These are phyloP conservation scores for Rhizopogon vulgaris DNA, from an alignment of 768 basidiomycete genomes.

Conservation along the genomic window DNA sequence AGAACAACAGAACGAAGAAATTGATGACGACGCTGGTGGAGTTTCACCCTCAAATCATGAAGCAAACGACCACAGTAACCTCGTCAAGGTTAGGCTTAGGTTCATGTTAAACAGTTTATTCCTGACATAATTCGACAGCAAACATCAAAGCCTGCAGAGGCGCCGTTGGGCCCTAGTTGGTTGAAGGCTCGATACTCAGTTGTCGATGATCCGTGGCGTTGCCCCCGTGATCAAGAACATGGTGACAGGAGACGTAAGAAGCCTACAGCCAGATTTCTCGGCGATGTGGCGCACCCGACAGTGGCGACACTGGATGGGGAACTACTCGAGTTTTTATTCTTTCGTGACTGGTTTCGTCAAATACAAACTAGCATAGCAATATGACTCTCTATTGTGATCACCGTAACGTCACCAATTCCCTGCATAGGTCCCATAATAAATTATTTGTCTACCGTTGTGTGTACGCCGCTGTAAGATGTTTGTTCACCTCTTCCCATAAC, in stretches of 20 bases:
- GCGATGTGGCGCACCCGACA: not conserved
- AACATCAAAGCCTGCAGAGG: not conserved
- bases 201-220: not conserved
- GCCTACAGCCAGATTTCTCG: not conserved
- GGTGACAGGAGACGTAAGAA: not conserved
- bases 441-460: not conserved
- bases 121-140: not conserved
- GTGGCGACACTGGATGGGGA: not conserved
- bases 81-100: not conserved
- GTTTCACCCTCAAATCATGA: constrained; percentile 16
- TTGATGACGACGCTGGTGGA: constrained; percentile 12
- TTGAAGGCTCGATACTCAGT: not conserved
- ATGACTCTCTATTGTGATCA: no score
- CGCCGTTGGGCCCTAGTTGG: not conserved
- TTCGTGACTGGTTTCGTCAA: not conserved
- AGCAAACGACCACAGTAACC: not conserved
- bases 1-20: constrained; percentile 3
- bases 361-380: not conserved
- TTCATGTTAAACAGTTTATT: not conserved
- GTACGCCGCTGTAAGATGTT: not conserved
- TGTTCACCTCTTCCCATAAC: not conserved
- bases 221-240: not conserved
- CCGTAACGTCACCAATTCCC: not conserved
- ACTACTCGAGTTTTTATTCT: not conserved
- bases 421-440: not conserved